Percentiles rank a stretch among this genome's conserved stretches.
Evolutionary conservation across 768 basidiomycete genomes (phyloP).

Genomic region (Phylloporus sp.): DNA sequence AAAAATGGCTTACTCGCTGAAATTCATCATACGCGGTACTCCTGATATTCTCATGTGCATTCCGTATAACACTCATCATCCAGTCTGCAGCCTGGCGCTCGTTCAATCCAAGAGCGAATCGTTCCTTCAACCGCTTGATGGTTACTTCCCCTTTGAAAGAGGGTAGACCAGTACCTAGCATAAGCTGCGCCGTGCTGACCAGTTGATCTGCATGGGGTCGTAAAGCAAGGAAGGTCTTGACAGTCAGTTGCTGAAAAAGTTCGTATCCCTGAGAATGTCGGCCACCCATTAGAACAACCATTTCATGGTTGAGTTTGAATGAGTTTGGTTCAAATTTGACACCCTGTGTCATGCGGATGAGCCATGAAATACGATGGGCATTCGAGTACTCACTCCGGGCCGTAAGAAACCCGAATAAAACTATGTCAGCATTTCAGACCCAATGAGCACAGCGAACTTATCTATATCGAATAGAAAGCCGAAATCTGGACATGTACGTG

Average conservation of each 20-base stretch:
- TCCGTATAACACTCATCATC: conserved; percentile 84
- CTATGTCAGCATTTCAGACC: conserved; percentile 25
- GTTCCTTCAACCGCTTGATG: conserved; percentile 79
- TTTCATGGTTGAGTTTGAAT: conserved; percentile 98
- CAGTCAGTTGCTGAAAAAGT: conserved; percentile 87
- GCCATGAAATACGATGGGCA: not conserved
- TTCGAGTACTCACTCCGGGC: conserved; percentile 50
- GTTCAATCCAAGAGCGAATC: conserved; percentile 77
- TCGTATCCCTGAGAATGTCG: conserved; percentile 91
- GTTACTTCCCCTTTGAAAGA: conserved; percentile 97
- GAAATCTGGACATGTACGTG: conserved; percentile 57
- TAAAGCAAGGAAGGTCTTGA: conserved; percentile 95
- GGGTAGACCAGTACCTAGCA: conserved; percentile 93
- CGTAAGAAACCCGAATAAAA: conserved; percentile 34
- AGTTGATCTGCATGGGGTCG: conserved; percentile 93
- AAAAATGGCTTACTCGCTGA: conserved; percentile 60
- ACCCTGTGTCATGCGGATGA: conserved; percentile 50
- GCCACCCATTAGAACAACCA: conserved; percentile 98
- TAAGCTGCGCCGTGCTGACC: conserved; percentile 82
- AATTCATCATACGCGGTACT: conserved; percentile 96
- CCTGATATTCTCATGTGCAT: conserved; percentile 93
- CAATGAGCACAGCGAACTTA: conserved; percentile 47
- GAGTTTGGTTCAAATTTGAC: conserved; percentile 98
- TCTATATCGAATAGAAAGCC: conserved; percentile 98
- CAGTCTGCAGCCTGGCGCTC: conserved; percentile 92